phyloP scores from a whole-genome alignment of 441 rosid species.

The Adansonia grandidieri region DNA sequence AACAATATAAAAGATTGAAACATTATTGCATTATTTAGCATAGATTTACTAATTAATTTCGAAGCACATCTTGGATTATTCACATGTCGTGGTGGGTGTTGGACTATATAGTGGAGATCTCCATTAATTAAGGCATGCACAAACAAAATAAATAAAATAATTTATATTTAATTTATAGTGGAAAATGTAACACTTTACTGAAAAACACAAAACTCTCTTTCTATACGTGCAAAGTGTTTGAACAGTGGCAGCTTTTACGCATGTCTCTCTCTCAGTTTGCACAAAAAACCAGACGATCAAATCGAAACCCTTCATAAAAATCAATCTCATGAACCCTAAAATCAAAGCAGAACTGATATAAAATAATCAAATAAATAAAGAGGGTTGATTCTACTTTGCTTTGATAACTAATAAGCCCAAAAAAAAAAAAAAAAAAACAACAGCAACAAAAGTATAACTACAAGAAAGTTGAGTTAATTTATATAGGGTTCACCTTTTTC shows the following conservation, averaged over 20 bases:
- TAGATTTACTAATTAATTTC: slow-evolving; percentile 22
- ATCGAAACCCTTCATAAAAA: slow-evolving; percentile 41
- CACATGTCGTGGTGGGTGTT: slow-evolving; percentile 43
- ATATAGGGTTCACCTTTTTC: slow-evolving; percentile 20
- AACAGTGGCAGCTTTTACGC: slow-evolving; percentile 82
- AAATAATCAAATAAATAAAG: slow-evolving; percentile 23
- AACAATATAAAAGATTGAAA: slow-evolving; percentile 18
- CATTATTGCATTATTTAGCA: slow-evolving; percentile 36
- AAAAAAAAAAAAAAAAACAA: slow-evolving; percentile 30
- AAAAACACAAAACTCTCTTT: slow-evolving; percentile 46
- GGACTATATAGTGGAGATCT: slow-evolving; percentile 32
- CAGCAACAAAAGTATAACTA: no score
- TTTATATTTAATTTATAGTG: background rate
- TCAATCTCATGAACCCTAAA: slow-evolving; percentile 48
- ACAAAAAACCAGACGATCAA: slow-evolving; percentile 56
- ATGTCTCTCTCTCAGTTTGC: slow-evolving; percentile 44
- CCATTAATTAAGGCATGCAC: slow-evolving; percentile 34
- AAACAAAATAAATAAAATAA: slow-evolving; percentile 8
- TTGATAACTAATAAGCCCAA: slow-evolving; percentile 37
- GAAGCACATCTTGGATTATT: slow-evolving; percentile 48
- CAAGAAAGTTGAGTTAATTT: slow-evolving; percentile 12
- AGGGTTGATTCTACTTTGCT: slow-evolving; percentile 34
- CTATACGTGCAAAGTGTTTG: slow-evolving; percentile 55
- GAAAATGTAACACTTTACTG: slow-evolving; percentile 46
- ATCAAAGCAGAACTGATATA: slow-evolving; percentile 48